Base-by-base conservation (phyloP, 768 basidiomycete species). In the Xerocomellus intermedius region DNA sequence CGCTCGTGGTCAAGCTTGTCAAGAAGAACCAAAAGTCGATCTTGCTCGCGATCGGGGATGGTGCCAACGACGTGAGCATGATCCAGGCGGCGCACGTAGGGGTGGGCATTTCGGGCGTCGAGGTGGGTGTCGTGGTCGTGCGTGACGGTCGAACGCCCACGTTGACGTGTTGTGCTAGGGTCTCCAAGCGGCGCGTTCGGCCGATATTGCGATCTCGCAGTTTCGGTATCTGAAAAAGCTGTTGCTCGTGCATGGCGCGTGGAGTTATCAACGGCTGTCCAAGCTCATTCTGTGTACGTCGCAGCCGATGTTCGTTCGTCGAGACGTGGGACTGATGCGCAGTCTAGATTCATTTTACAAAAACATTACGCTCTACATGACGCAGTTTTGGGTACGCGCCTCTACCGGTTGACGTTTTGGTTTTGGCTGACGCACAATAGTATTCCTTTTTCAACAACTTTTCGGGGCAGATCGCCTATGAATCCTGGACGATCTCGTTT, bases 391-490 rank as follows among this genome's bases (percentile, higher is more conserved):
- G 94, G 95, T 94, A 72, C 22, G 81, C 58, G 26, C 21, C 14
- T 8, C 6, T 4, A 16, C 35, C 12, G 35, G 36, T 37, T 5
- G 17, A 16, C n/a, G 19, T 7, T 7, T 33, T 24, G n/a, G 22
- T 42, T 39, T 2, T 2, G 13, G 21, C 54, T 61, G 48, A 64
- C 42, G 12, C 5, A 8, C 12, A 26, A n/a, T 47, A 98, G 96
- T 99, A 85, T 73, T 97, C 97, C 10, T 96, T 98, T 79, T 92
- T 95, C 82, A 99, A 98, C 79, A 97, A 96, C 65, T 98, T 97
- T 76, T 99, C 97, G 1, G 97, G 97, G 19, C 97, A 98, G 71
- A 95, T 98, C 58, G 91, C 94, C 48, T 95, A 94, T 69, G 97
- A 99, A 74, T 97, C 95, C 21, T 99, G 97, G 97, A 96, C 97